A percentile compares a stretch with the other conserved stretches of the same genome.
These are phyloP conservation scores for Verticillium albo-atrum DNA, from an alignment of 2,329 filamentous ascomycete species.

Conservation along the genomic window DNA sequence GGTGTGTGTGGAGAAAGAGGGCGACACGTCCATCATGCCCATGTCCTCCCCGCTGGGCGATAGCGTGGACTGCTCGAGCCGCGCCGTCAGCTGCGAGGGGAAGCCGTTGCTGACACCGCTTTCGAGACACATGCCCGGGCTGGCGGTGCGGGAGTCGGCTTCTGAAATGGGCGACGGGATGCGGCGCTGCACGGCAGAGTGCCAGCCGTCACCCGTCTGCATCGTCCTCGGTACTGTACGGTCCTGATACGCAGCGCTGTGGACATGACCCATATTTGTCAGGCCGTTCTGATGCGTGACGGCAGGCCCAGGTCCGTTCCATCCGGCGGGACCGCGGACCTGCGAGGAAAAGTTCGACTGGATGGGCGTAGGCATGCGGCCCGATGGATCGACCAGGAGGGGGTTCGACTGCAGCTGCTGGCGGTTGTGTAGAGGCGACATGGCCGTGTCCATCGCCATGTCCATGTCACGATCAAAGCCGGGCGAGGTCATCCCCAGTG, in stretches of 20 bases:
- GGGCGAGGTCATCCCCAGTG: constrained; percentile 17
- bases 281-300: constrained; percentile 27
- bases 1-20: neutral
- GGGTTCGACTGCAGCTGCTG: constrained; percentile 8
- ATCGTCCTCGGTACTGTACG: constrained; percentile 45
- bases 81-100: constrained; percentile 27
- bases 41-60: constrained; percentile 12
- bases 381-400: constrained; percentile 21
- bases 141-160: constrained; percentile 30
- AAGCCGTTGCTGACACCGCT: constrained; percentile 23
- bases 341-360: constrained; percentile 53
- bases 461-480: constrained; percentile 41
- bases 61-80: constrained; percentile 22
- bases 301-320: constrained; percentile 28
- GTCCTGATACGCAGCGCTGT: constrained; percentile 27
- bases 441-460: constrained; percentile 40
- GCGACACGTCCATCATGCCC: constrained; percentile 25
- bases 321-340: constrained; percentile 45
- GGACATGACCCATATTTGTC: constrained; percentile 34
- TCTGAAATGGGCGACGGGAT: constrained; percentile 59
- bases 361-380: constrained; percentile 56
- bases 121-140: constrained; percentile 18
- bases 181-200: constrained; percentile 45
- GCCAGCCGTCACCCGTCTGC: constrained; percentile 43
- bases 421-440: constrained; percentile 25